Evolutionary conservation across 2,329 filamentous ascomycete genomes (phyloP).

Genomic region (Neonectria hederae): DNA sequence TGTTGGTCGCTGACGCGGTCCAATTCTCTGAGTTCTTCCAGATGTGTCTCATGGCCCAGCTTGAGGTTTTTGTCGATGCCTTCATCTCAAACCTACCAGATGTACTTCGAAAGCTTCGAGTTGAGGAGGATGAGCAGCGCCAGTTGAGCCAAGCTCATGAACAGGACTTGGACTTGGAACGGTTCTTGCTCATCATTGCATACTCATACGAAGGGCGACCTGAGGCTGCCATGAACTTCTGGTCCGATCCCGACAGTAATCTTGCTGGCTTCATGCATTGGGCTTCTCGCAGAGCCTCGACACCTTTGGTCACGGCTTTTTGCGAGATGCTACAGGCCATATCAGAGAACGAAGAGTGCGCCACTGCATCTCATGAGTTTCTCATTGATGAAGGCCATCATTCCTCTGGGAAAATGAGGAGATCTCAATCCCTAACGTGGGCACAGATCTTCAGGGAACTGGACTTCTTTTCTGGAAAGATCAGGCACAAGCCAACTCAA

Average conservation of each 20-base stretch:
- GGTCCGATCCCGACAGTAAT: conserved; percentile 92
- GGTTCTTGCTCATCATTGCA: conserved; percentile 91
- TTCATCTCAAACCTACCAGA: conserved; percentile 97
- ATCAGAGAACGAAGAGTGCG: conserved; percentile 82
- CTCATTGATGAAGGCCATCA: conserved; percentile 84
- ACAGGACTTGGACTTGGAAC: conserved; percentile 80
- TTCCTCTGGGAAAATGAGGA: conserved; percentile 79
- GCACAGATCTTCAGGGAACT: conserved; percentile 91
- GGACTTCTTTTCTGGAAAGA: conserved; percentile 81
- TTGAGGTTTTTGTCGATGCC: conserved; percentile 89
- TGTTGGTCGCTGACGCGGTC: conserved; percentile 72
- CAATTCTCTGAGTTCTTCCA: conserved; percentile 79
- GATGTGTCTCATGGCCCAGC: conserved; percentile 75
- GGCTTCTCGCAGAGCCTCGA: conserved; percentile 95
- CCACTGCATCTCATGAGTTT: conserved; percentile 87
- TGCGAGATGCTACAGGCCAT: conserved; percentile 95
- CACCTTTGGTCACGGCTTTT: conserved; percentile 94
- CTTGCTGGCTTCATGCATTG: conserved; percentile 94
- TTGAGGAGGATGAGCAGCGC: conserved; percentile 89
- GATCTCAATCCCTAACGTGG: conserved; percentile 89
- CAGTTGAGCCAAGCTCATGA: conserved; percentile 72
- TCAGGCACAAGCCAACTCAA: conserved; percentile 74
- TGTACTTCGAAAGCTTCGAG: conserved; percentile 83
- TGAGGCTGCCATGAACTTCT: conserved; percentile 88
- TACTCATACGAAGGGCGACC: conserved; percentile 88